Percentiles rank a stretch among this genome's conserved stretches.
phyloP scores from a whole-genome alignment of 768 basidiomycete species.

The Auriscalpium vulgare region DNA sequence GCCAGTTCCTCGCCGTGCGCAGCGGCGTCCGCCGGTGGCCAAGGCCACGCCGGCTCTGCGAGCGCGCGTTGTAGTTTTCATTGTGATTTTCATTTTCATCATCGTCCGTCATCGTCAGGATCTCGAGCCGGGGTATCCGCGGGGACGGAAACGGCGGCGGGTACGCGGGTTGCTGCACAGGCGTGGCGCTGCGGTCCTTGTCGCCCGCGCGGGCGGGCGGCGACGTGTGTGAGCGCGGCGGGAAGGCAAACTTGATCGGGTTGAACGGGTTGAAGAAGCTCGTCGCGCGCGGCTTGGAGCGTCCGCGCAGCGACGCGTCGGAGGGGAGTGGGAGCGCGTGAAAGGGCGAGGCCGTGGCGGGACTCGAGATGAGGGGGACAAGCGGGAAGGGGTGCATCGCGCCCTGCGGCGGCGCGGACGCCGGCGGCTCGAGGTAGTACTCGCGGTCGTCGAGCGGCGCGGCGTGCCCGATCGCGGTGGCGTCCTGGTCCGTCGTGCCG shows the following conservation, averaged over 20 bases:
- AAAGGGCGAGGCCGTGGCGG: constrained; percentile 21
- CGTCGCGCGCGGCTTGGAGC: constrained; percentile 24
- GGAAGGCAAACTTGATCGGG: constrained; percentile 25
- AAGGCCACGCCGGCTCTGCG: constrained; percentile 13
- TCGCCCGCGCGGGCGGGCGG: constrained; percentile 2
- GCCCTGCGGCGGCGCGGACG: background rate
- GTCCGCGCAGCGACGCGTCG: constrained; percentile 14
- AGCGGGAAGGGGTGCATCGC: constrained; percentile 12
- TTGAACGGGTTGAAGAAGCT: constrained; percentile 27
- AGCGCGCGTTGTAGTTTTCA: background rate
- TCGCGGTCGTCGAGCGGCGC: constrained; percentile 2
- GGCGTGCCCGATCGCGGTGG: constrained; percentile 7
- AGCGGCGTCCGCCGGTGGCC: constrained; percentile 23
- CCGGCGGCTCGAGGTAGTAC: constrained; percentile 1
- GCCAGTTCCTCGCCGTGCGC: constrained; percentile 28
- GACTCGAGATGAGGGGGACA: constrained; percentile 14
- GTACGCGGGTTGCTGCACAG: constrained; percentile 11
- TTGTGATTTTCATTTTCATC: background rate
- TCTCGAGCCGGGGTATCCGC: constrained; percentile 1
- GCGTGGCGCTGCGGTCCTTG: constrained; percentile 10
- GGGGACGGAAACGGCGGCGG: constrained; percentile 7
- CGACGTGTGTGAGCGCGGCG: constrained; percentile 21
- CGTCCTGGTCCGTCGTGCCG: constrained; percentile 8
- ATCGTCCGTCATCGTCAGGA: background rate
- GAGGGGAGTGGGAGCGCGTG: constrained; percentile 12